Conservation (phyloP, 2,329 filamentous ascomycete species). For the Stenocarpella maydis region DNA sequence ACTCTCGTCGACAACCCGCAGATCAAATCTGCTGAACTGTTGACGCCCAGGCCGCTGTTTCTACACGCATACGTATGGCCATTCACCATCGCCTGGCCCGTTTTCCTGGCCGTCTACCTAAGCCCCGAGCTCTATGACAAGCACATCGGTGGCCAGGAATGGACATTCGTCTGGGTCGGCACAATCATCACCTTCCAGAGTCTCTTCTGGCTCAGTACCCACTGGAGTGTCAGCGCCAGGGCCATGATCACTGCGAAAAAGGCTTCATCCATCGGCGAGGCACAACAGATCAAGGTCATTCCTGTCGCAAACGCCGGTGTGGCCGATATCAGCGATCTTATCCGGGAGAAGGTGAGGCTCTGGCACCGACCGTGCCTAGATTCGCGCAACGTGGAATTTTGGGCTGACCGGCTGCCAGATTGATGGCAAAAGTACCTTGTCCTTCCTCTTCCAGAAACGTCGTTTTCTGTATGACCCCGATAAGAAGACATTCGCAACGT, state of each 20-base stretch:
- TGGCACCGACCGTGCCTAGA: slow-evolving; percentile 21
- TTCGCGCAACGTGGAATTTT: neutral
- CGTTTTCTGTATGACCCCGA: slow-evolving; percentile 85
- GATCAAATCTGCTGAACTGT: slow-evolving; percentile 86
- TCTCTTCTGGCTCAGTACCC: slow-evolving; percentile 92
- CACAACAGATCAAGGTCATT: slow-evolving; percentile 89
- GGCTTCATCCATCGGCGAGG: slow-evolving; percentile 74
- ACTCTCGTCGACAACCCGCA: slow-evolving; percentile 86
- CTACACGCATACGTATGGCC: slow-evolving; percentile 94
- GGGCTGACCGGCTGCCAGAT: slow-evolving; percentile 52
- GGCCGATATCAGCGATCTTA: slow-evolving; percentile 84
- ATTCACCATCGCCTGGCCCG: slow-evolving; percentile 89
- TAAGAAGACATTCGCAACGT: slow-evolving; percentile 78
- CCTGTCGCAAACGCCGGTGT: slow-evolving; percentile 88
- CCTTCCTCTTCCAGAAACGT: slow-evolving; percentile 97
- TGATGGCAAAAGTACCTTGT: slow-evolving; percentile 78
- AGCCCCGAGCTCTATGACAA: slow-evolving; percentile 84
- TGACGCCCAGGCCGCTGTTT: slow-evolving; percentile 83
- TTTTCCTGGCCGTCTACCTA: slow-evolving; percentile 89
- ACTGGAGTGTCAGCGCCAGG: slow-evolving; percentile 93
- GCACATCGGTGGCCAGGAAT: slow-evolving; percentile 93
- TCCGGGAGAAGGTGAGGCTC: slow-evolving; percentile 71
- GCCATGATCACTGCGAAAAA: slow-evolving; percentile 81
- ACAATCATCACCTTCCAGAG: slow-evolving; percentile 88
- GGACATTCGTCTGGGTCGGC: slow-evolving; percentile 96